These are phyloP conservation scores for Saccharomyces hybrid DNA, from an alignment of 1,139 yeast species.

Conservation along the genomic window DNA sequence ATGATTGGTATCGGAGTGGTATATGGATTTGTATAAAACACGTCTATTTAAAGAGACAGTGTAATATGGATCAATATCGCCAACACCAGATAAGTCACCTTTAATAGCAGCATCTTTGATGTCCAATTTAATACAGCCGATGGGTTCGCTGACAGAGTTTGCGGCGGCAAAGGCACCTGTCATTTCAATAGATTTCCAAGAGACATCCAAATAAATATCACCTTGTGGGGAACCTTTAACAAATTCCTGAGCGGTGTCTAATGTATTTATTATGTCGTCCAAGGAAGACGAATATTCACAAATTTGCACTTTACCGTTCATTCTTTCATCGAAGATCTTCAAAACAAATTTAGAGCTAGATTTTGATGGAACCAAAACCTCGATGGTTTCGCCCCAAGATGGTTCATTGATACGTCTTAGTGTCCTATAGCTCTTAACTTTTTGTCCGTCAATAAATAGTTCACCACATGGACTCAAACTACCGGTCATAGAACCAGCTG, in stretches of 20 bases:
- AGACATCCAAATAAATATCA: constrained; percentile 39
- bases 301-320: constrained; percentile 38
- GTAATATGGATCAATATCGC: constrained; percentile 68
- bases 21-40: constrained; percentile 47
- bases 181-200: constrained; percentile 64
- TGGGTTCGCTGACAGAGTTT: constrained; percentile 39
- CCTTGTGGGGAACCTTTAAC: constrained; percentile 47
- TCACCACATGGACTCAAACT: constrained; percentile 66
- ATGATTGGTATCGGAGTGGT: constrained; percentile 46
- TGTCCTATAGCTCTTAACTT: constrained; percentile 49
- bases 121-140: constrained; percentile 60
- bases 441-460: constrained; percentile 48
- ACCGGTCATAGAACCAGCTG: constrained; percentile 58
- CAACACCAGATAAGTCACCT: constrained; percentile 52
- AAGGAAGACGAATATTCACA: constrained; percentile 42
- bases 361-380: constrained; percentile 54
- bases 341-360: constrained; percentile 48
- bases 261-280: constrained; percentile 48
- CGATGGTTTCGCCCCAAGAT: constrained; percentile 57
- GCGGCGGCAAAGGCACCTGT: constrained; percentile 43
- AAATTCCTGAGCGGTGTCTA: constrained; percentile 43
- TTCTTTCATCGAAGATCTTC: constrained; percentile 49
- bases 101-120: constrained; percentile 41
- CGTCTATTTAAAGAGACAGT: constrained; percentile 54
- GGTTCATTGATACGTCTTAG: constrained; percentile 66